Percentiles rank a stretch among this genome's conserved stretches.
Evolutionary conservation across 768 basidiomycete genomes (phyloP).

Genomic region (Gymnopilus junonius): DNA sequence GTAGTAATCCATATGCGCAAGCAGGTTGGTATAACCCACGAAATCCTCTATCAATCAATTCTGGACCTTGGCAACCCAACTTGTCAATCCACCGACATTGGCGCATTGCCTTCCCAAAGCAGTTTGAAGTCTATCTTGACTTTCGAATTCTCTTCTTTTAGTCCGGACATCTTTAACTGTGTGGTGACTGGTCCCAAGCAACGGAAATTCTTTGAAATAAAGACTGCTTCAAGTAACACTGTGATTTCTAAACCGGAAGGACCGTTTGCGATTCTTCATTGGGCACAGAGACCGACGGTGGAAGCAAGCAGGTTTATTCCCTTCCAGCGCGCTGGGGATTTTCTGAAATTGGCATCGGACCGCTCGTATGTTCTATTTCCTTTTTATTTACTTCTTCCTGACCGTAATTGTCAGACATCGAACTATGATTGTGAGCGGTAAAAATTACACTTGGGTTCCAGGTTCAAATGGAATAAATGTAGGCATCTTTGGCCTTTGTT

Average conservation of each 20-base stretch:
- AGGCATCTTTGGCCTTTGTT: background rate
- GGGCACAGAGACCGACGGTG: constrained; percentile 20
- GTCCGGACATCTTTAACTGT: constrained; percentile 47
- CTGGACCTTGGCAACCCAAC: constrained; percentile 15
- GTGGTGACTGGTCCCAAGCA: constrained; percentile 45
- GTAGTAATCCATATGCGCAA: constrained; percentile 33
- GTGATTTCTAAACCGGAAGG: constrained; percentile 17
- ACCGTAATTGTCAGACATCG: constrained; percentile 13
- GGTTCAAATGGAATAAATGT: constrained; percentile 18
- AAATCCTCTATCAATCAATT: constrained; percentile 29
- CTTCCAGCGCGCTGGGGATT: constrained; percentile 21
- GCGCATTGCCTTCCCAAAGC: constrained; percentile 24
- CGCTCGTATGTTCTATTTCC: constrained; percentile 9
- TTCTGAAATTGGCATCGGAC: constrained; percentile 22
- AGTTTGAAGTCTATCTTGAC: constrained; percentile 16
- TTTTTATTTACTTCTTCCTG: background rate
- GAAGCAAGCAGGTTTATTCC: constrained; percentile 16
- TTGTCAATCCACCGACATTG: constrained; percentile 27
- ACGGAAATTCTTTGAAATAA: constrained; percentile 45
- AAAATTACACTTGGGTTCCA: constrained; percentile 21
- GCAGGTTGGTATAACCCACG: constrained; percentile 33
- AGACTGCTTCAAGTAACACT: constrained; percentile 5
- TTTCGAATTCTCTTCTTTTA: constrained; percentile 35
- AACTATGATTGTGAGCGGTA: constrained; percentile 15
- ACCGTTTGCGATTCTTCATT: constrained; percentile 18